phyloP scores from a whole-genome alignment of 176 grass and related monocot species.

The Calamus simplicifolius region DNA sequence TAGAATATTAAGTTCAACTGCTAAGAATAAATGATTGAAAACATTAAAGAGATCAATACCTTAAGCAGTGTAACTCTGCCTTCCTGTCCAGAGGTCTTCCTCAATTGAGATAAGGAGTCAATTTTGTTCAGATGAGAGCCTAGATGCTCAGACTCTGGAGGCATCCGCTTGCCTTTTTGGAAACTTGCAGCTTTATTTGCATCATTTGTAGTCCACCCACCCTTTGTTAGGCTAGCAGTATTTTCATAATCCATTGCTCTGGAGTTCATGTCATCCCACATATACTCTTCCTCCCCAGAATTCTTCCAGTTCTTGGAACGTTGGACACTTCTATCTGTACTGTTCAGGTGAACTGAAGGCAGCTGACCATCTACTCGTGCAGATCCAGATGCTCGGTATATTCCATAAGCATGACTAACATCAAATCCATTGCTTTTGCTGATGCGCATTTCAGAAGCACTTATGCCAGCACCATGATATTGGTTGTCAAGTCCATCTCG shows the following conservation, averaged over 20 bases:
- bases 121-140: constrained; percentile 31
- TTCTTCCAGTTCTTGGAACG: constrained; percentile 83
- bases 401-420: constrained; percentile 31
- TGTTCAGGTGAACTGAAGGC: constrained; percentile 34
- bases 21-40: background rate
- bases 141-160: constrained; percentile 18
- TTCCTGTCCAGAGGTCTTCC: constrained; percentile 28
- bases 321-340: constrained; percentile 39
- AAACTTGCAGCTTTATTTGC: constrained; percentile 35
- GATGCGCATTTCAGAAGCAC: constrained; percentile 30
- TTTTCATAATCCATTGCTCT: constrained; percentile 31
- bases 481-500: constrained; percentile 34
- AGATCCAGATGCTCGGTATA: constrained; percentile 34
- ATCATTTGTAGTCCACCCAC: constrained; percentile 41
- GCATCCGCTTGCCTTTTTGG: constrained; percentile 43
- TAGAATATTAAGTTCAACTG: background rate
- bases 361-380: constrained; percentile 27
- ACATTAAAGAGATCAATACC: constrained; percentile 30
- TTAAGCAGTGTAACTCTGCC: constrained; percentile 30
- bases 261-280: constrained; percentile 74
- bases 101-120: constrained; percentile 32
- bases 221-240: constrained; percentile 36
- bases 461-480: constrained; percentile 27
- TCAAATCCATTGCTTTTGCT: constrained; percentile 35
- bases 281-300: constrained; percentile 94